These are phyloP conservation scores for Polytrichum formosum DNA, from an alignment of 225 moss, liverwort and hornwort species.

Conservation along the genomic window DNA sequence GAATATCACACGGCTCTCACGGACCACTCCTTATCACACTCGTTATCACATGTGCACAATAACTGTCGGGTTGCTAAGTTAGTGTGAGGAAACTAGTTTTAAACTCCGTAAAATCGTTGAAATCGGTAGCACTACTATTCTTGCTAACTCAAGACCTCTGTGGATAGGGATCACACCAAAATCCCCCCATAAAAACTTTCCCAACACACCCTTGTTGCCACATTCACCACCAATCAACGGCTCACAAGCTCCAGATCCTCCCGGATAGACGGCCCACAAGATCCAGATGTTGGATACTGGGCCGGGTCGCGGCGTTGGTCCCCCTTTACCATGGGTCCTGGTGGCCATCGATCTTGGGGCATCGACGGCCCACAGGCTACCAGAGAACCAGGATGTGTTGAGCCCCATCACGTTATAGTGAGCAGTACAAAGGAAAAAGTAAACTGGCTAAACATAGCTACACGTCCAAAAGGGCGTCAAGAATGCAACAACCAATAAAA, in stretches of 20 bases:
- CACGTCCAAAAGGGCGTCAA: too few species aligned
- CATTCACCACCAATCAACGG: neutral
- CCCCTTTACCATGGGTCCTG: neutral
- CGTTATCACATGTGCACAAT: too few species aligned
- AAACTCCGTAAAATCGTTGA: neutral
- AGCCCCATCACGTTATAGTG: neutral
- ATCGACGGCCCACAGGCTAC: neutral
- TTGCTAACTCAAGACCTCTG: neutral
- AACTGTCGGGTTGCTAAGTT: neutral
- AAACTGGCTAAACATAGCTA: too few species aligned
- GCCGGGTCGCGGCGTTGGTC: neutral
- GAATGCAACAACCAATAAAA: too few species aligned
- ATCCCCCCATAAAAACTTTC: too few species aligned
- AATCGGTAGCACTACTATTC: too few species aligned
- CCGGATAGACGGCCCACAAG: neutral
- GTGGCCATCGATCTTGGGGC: accelerated
- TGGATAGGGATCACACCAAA: too few species aligned
- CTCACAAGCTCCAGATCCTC: accelerated
- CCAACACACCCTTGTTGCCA: neutral
- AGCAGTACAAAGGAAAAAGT: too few species aligned
- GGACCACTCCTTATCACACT: too few species aligned
- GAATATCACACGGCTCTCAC: too few species aligned
- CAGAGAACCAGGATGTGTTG: neutral
- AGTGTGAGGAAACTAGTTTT: neutral
- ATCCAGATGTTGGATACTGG: neutral